Evolutionary conservation across 345 rosid genomes (phyloP).

Genomic region (Eucalyptus cloeziana): DNA sequence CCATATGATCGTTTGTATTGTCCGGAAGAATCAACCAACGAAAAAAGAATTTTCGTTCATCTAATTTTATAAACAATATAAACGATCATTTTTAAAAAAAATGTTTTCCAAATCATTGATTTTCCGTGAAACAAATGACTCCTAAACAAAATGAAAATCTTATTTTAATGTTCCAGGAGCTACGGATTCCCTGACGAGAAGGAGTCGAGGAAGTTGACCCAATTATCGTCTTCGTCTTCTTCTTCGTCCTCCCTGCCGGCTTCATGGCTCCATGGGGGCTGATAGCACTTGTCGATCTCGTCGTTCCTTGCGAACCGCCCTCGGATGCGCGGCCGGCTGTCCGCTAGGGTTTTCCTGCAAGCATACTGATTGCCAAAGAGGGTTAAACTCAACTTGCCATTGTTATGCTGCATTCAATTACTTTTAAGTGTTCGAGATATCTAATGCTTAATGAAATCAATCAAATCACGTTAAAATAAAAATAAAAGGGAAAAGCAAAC

Average conservation of each 20-base stretch:
- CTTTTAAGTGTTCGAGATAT: not conserved
- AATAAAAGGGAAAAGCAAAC: not conserved
- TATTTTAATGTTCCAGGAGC: not conserved
- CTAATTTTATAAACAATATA: not conserved
- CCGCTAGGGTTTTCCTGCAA: conserved; percentile 94
- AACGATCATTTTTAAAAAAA: not conserved
- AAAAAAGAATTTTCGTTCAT: not conserved
- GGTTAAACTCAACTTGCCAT: not conserved
- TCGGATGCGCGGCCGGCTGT: conserved; percentile 88
- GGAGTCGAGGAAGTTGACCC: conserved; percentile 24
- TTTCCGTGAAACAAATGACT: not conserved
- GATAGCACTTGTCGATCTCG: conserved; percentile 38
- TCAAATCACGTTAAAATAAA: not conserved
- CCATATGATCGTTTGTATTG: not conserved
- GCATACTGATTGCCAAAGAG: conserved; percentile 35
- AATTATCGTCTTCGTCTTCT: conserved; percentile 52
- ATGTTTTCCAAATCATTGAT: not conserved
- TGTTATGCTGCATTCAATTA: not conserved
- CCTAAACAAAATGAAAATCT: not conserved
- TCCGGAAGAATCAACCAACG: not conserved
- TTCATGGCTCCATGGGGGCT: conserved; percentile 25
- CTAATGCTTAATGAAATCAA: not conserved
- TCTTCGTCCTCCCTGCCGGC: conserved; percentile 27
- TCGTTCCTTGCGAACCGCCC: conserved; percentile 91
- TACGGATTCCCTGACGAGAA: not conserved